Conservation (phyloP, 805 yeast species). For the Blastobotrys attinorum region DNA sequence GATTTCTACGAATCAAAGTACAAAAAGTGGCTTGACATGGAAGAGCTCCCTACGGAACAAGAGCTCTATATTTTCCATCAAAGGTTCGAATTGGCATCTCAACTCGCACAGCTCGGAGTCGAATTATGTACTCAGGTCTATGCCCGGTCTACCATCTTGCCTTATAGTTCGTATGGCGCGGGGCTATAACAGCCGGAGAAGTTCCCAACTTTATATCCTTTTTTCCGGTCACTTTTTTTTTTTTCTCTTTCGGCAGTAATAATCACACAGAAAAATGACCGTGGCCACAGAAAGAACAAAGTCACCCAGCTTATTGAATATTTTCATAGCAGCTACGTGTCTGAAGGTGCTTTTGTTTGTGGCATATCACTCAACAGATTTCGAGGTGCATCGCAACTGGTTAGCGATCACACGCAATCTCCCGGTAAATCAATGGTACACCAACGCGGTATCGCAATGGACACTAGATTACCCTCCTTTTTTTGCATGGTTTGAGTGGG, state of each 20-base stretch:
- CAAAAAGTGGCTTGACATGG: neutral
- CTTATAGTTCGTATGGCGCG: neutral
- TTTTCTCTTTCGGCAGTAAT: too few relatives aligned
- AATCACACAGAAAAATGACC: too few relatives aligned
- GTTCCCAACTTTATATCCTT: too few relatives aligned
- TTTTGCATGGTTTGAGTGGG: conserved; percentile 92
- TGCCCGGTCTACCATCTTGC: neutral
- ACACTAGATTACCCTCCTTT: conserved; percentile 97
- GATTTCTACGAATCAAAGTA: neutral
- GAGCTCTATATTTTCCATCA: neutral
- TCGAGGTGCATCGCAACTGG: conserved; percentile 98
- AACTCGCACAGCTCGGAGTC: neutral
- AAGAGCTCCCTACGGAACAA: neutral
- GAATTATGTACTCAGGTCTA: neutral
- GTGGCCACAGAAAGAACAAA: too few relatives aligned
- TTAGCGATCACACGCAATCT: conserved; percentile 75
- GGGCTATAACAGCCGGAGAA: too few relatives aligned
- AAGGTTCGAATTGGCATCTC: neutral
- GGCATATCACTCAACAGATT: conserved; percentile 90
- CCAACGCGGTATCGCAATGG: conserved; percentile 78
- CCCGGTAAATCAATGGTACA: conserved; percentile 77
- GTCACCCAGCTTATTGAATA: conserved; percentile 29
- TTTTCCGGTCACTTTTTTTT: too few relatives aligned
- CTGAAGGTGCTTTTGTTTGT: conserved; percentile 58
- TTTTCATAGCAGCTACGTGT: conserved; percentile 55